Evolutionary conservation across 352 stramenopile species (phyloP), one percentile per base, ranked within the genome.

Genomic region (Pythium brassicae): DNA sequence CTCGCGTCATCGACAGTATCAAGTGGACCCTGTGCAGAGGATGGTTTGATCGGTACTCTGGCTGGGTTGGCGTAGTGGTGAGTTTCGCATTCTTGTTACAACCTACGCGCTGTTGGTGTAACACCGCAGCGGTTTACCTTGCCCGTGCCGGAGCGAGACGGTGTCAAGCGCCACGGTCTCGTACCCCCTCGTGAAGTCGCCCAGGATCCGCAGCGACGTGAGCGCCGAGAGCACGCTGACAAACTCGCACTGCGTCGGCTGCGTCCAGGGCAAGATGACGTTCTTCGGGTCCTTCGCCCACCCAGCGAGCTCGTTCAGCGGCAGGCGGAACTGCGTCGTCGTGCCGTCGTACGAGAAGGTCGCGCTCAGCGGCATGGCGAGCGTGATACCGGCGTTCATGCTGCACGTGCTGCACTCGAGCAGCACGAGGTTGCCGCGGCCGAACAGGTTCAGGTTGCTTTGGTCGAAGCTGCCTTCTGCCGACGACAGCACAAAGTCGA

Each of bases 241-340:
- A 65, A 98, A 87, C 66, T 95, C 82, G 55, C 89, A 98, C 57
- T 92, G 76, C 3, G 68, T 75, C 3, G 87, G 83, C 57, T 65
- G 19, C 3, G 56, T 65, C 86, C 89, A 97, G 22, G 68, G 50
- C 14, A 83, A 62, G 43, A 97, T 68, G 45, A 87, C 78, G 59
- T 98, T 98, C 59, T 95, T 92, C 10, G 89, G 92, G 62, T 97
- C 87, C 54, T 93, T 95, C 11, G 93, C 22, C 92, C 92, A 98
- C 4, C 88, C 87, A n/a, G 71, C 68, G 40, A 76, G 72, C 60
- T 97, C 87, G 20, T 77, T 76, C 19, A 98, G 76, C 6, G 74
- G 74, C 17, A 98, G 42, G 3, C 66, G 72, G 62, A 96, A 97
- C 53, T 89, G 76, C 39, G 80, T 95, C 22, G 81, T 86, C 19